These are phyloP conservation scores for Komagataella kurtzmanii DNA, from an alignment of 805 yeast species.

Conservation along the genomic window DNA sequence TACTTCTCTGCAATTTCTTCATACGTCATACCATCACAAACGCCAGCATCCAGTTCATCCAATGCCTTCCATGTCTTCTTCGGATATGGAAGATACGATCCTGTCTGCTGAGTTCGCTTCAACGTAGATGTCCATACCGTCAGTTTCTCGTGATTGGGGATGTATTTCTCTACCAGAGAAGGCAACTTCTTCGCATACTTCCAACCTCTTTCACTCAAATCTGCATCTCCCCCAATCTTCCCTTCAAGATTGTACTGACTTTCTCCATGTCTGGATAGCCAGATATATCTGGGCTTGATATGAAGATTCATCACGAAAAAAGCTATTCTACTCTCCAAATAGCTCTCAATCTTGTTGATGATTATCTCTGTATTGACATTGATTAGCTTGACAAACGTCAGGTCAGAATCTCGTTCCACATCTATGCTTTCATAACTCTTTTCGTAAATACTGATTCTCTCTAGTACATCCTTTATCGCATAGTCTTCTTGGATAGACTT, in stretches of 20 bases:
- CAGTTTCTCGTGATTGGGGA: slow-evolving; percentile 47
- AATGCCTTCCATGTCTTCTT: slow-evolving; percentile 92
- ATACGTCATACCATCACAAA: slow-evolving; percentile 93
- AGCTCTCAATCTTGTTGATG: slow-evolving; percentile 76
- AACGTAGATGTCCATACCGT: slow-evolving; percentile 96
- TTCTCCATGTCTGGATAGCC: slow-evolving; percentile 95
- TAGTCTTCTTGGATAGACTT: slow-evolving; percentile 49
- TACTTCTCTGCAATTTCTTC: slow-evolving; percentile 75
- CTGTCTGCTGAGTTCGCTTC: slow-evolving; percentile 85
- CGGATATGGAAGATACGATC: slow-evolving; percentile 66
- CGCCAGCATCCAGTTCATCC: slow-evolving; percentile 95
- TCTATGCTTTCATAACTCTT: slow-evolving; percentile 67
- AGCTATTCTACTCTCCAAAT: slow-evolving; percentile 83
- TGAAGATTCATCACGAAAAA: slow-evolving; percentile 94
- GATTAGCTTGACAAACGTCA: slow-evolving; percentile 78
- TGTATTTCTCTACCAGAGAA: slow-evolving; percentile 51
- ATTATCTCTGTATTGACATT: slow-evolving; percentile 84
- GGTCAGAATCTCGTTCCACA: slow-evolving; percentile 37
- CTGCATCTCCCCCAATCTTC: slow-evolving; percentile 91
- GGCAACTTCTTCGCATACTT: slow-evolving; percentile 76
- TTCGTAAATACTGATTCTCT: slow-evolving; percentile 65
- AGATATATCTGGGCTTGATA: slow-evolving; percentile 81
- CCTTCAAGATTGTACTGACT: slow-evolving; percentile 86
- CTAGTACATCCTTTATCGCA: slow-evolving; percentile 60
- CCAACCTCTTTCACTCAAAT: slow-evolving; percentile 72